phyloP scores from a whole-genome alignment of 345 rosid genomes.

The Lumnitzera racemosa region DNA sequence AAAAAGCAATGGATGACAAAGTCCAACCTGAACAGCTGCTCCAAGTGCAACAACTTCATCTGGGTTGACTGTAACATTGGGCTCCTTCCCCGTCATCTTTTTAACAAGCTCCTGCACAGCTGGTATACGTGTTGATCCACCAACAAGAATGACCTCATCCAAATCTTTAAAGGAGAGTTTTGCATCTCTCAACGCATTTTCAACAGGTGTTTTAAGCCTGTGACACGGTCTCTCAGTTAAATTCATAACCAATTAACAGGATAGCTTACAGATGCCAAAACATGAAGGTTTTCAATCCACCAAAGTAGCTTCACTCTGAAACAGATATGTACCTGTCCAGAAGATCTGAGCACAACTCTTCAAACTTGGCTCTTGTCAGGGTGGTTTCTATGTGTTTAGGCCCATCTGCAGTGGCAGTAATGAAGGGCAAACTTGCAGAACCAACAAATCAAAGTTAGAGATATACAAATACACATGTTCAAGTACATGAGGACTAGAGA shows the following conservation, averaged over 20 bases:
- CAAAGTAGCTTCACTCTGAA: neutral
- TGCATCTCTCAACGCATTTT: conserved; percentile 81
- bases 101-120: conserved; percentile 92
- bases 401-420: conserved; percentile 89
- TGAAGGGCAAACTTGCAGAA: conserved; percentile 77
- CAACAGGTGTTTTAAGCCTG: conserved; percentile 86
- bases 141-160: conserved; percentile 96
- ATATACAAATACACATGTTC: neutral
- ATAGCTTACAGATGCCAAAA: neutral
- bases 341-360: conserved; percentile 48
- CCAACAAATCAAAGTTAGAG: neutral
- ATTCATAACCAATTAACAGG: neutral
- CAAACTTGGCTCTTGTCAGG: conserved; percentile 48
- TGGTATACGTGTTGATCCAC: conserved; percentile 97
- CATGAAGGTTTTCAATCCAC: neutral
- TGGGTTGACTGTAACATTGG: conserved; percentile 93
- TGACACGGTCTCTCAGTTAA: neutral
- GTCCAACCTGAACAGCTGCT: conserved; percentile 91
- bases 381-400: conserved; percentile 51
- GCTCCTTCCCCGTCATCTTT: conserved; percentile 88
- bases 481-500: neutral
- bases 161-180: conserved; percentile 76
- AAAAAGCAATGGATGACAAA: neutral
- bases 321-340: conserved; percentile 43
- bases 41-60: conserved; percentile 99